Base-by-base conservation (phyloP, 495 filamentous ascomycete genomes). In the Tuber magnatum region DNA sequence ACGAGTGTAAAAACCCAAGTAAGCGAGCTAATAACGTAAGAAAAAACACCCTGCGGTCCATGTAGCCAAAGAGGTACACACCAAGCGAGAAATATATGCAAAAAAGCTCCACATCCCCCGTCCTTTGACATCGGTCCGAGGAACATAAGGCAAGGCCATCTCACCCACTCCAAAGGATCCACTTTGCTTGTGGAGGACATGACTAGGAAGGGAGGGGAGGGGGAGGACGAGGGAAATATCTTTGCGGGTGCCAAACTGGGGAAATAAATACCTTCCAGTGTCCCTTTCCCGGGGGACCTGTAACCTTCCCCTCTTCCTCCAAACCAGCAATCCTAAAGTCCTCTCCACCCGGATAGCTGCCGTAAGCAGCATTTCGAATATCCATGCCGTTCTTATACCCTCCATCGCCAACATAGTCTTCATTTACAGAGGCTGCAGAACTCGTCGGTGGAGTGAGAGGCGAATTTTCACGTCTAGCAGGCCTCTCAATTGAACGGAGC, bases 241-340 rank as follows among this genome's bases (percentile, higher is more conserved):
- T 22, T 71, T n/a, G 39, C 35, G 20, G 24, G 24, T 65, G 43
- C 18, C 32, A 69, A n/a, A 46, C 65, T 28, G 72, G 44, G 68
- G 46, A 76, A 43, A 74, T 82, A 85, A 86, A 86, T 83, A 91
- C 89, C 86, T 92, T 91, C 91, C 91, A 93, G 80, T 92, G 91
- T 35, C 87, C 86, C 70, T 87, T 86, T 42, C 88, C 90, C 10
- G 91, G 90, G 3, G 85, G 84, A 0, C 89, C 91, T 12, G 88
- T 89, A 41, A 91, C 87, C 72, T 86, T 84, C 12, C 87, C 88
- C 28, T 80, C 78, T 73, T 80, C 78, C 32, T 71, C 77, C 32
- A 78, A 71, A 69, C 74, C 78, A 28, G 46, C 73, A 61, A 73
- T 71, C 71, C 72, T 61, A 65, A 18, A 65, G 14, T 65, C 56